phyloP scores from a whole-genome alignment of 768 basidiomycete genomes.

The Rhodotorula diobovata region DNA sequence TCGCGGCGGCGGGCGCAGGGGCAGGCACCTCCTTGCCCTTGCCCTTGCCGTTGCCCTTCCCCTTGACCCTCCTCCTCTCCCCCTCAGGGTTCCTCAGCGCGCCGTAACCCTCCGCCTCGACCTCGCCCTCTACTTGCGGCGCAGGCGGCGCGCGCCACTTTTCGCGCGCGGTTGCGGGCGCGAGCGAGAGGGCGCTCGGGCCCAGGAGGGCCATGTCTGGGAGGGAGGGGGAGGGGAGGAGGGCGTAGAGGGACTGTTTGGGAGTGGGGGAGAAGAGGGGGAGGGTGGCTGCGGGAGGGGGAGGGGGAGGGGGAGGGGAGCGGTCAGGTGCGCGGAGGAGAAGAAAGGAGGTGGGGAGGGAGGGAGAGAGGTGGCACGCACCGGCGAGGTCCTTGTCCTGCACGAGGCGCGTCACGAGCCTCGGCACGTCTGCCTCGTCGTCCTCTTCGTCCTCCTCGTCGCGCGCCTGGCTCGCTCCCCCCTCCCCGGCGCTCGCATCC shows the following conservation, averaged over 20 bases:
- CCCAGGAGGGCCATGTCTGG: constrained; percentile 4
- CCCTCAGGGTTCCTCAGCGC: constrained; percentile 6
- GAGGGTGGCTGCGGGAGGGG: not conserved
- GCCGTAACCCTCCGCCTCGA: constrained; percentile 1
- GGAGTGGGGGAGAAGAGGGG: constrained; percentile 18
- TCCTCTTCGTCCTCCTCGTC: not conserved
- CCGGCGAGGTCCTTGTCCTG: constrained; percentile 11
- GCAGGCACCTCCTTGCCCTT: no score
- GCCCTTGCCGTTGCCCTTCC: not conserved
- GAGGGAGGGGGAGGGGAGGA: constrained; percentile 12
- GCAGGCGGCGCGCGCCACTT: constrained; percentile 17
- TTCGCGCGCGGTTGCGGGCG: not conserved
- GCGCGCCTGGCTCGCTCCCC: no score
- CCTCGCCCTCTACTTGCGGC: not conserved
- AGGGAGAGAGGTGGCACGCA: not conserved
- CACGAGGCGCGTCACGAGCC: constrained; percentile 6
- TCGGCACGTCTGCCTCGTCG: not conserved
- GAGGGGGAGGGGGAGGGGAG: not conserved
- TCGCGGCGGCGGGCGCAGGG: not conserved
- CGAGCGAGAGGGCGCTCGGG: constrained; percentile 16
- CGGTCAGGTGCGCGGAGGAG: not conserved
- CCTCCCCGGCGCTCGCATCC: no score
- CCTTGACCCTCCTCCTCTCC: not conserved
- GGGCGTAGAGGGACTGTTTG: constrained; percentile 10
- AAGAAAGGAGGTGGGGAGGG: not conserved